Percentiles rank a stretch among this genome's conserved stretches.
Evolutionary conservation across 306 rosid species (phyloP).

Genomic region (Medicago lupulina): DNA sequence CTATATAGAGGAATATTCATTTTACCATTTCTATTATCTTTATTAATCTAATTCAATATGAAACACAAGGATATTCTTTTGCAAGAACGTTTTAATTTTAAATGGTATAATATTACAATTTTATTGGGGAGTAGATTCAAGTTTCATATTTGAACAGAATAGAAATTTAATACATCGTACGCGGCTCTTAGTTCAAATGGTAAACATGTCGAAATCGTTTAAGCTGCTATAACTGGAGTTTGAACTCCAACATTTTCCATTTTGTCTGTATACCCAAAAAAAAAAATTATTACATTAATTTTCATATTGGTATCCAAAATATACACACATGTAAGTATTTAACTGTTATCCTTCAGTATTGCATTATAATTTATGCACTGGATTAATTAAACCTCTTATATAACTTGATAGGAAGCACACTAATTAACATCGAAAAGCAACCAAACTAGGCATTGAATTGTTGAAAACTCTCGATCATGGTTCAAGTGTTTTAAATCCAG

Average conservation of each 20-base stretch:
- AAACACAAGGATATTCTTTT: not conserved
- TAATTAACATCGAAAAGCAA: not conserved
- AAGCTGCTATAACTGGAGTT: no score
- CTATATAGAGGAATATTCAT: not conserved
- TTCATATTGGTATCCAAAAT: not conserved
- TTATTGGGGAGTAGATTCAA: conserved; percentile 1
- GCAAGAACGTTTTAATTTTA: conserved; percentile 12
- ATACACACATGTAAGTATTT: not conserved
- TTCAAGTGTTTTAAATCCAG: no score
- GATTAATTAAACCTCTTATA: not conserved
- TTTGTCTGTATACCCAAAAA: no score
- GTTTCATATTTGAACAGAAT: not conserved
- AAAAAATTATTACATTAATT: not conserved
- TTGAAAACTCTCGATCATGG: no score
- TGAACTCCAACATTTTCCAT: no score
- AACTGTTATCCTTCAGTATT: not conserved
- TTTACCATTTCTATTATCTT: no score
- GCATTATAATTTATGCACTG: not conserved
- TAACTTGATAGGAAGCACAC: not conserved
- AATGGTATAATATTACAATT: conserved; percentile 5
- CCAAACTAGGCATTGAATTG: no score
- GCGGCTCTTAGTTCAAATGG: no score
- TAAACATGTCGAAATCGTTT: no score
- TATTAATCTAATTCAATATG: no score
- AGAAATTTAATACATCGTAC: not conserved